phyloP scores from a whole-genome alignment of 805 yeast genomes.

The Nakazawaea siamensis region DNA sequence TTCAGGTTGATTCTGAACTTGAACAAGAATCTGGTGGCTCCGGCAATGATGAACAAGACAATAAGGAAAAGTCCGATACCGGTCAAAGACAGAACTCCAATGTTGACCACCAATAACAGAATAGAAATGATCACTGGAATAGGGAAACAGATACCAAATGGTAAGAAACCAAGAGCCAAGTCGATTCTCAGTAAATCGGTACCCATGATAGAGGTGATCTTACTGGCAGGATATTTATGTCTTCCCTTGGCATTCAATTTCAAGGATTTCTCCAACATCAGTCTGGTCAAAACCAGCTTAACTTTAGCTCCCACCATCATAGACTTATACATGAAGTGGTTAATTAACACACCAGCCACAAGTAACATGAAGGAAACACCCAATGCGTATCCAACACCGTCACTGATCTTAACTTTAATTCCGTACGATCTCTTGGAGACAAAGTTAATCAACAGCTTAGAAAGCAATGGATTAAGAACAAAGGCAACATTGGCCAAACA shows the following conservation, averaged over 20 bases:
- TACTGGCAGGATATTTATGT: conserved; percentile 56
- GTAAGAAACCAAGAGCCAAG: conserved; percentile 62
- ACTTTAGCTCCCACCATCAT: conserved; percentile 61
- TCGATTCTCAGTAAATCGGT: conserved; percentile 79
- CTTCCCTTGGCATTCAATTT: conserved; percentile 48
- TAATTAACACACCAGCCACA: conserved; percentile 37
- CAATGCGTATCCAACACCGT: conserved; percentile 71
- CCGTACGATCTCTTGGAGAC: conserved; percentile 34
- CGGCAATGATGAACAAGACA: conserved; percentile 39
- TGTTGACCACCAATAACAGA: conserved; percentile 52
- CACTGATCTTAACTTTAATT: conserved; percentile 32
- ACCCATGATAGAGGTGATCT: conserved; percentile 69
- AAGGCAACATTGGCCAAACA: conserved; percentile 36
- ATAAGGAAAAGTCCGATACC: conserved; percentile 55
- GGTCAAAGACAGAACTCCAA: conserved; percentile 67
- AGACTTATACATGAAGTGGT: conserved; percentile 57
- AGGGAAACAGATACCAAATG: conserved; percentile 57
- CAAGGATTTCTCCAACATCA: conserved; percentile 62
- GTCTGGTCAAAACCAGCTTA: conserved; percentile 64
- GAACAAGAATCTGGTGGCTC: conserved; percentile 44
- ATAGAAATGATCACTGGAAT: conserved; percentile 54
- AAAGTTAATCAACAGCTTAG: conserved; percentile 55
- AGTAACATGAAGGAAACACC: conserved; percentile 56
- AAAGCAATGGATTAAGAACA: conserved; percentile 59
- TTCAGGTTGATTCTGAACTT: conserved; percentile 49